These are phyloP conservation scores for Eurotiales sp. DNA, from an alignment of 2,329 filamentous ascomycete genomes.

Conservation along the genomic window DNA sequence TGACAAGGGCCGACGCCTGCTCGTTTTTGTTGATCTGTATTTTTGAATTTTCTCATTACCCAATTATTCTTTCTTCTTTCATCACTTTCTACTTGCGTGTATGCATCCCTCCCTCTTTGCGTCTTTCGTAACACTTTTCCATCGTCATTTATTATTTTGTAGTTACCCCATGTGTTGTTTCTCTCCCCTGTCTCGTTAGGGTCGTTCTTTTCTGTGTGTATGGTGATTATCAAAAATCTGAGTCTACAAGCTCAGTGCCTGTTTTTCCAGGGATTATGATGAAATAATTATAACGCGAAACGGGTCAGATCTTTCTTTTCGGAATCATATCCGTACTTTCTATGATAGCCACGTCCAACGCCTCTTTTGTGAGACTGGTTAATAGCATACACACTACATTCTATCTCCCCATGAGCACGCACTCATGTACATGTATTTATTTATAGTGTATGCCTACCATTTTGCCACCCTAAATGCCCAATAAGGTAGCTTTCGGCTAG, in stretches of 20 bases:
- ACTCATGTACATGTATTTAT: too few species aligned
- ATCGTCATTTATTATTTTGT: slow-evolving; percentile 7
- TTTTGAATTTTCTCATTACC: neutral
- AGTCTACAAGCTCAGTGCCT: too few species aligned
- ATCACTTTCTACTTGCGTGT: neutral
- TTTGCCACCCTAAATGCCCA: too few species aligned
- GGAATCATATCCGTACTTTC: too few species aligned
- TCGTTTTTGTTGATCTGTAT: slow-evolving; percentile 10
- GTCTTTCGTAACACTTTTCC: slow-evolving; percentile 9
- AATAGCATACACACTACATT: too few species aligned
- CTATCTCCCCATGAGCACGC: too few species aligned
- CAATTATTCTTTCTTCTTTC: neutral
- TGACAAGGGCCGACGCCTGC: slow-evolving; percentile 23
- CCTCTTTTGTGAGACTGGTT: too few species aligned
- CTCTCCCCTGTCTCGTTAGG: neutral
- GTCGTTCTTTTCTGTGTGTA: slow-evolving; percentile 4
- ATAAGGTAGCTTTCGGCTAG: too few species aligned
- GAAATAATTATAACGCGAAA: slow-evolving; percentile 9
- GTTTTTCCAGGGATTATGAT: slow-evolving; percentile 6
- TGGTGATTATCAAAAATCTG: slow-evolving; percentile 3
- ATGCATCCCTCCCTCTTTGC: neutral
- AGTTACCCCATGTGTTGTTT: neutral
- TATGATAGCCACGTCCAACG: too few species aligned
- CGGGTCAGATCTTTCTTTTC: too few species aligned
- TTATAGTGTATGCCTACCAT: too few species aligned